These are phyloP conservation scores for Leishmania aethiopica DNA, from an alignment of 208 protist species.

Conservation along the genomic window DNA sequence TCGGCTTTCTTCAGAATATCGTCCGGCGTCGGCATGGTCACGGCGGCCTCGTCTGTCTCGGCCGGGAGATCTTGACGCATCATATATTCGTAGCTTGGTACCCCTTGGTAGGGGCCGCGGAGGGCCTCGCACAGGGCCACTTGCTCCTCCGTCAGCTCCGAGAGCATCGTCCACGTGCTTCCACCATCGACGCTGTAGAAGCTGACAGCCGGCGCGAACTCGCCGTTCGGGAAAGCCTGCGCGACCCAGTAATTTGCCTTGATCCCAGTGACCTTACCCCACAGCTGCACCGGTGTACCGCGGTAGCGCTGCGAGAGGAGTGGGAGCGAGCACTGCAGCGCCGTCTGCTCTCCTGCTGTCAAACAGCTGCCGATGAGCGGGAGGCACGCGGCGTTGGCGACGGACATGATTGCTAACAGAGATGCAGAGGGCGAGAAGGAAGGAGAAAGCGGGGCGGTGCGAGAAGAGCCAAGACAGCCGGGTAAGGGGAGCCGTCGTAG, in stretches of 20 bases:
- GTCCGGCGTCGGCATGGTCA: slow-evolving; percentile 52
- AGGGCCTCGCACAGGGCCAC: slow-evolving; percentile 79
- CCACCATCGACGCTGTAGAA: slow-evolving; percentile 89
- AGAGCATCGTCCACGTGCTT: slow-evolving; percentile 68
- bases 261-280: slow-evolving; percentile 80
- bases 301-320: slow-evolving; percentile 67
- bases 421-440: not conserved
- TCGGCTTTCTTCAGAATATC: slow-evolving; percentile 43
- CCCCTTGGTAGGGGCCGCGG: slow-evolving; percentile 81
- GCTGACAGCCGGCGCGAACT: slow-evolving; percentile 63
- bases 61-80: slow-evolving; percentile 79
- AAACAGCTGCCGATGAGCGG: slow-evolving; percentile 60
- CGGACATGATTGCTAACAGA: slow-evolving; percentile 41
- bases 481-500: too few relatives aligned
- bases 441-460: not conserved
- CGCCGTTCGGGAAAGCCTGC: slow-evolving; percentile 53
- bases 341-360: slow-evolving; percentile 65
- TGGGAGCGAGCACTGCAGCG: slow-evolving; percentile 81
- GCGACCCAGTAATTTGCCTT: slow-evolving; percentile 81
- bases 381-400: slow-evolving; percentile 61
- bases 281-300: slow-evolving; percentile 62
- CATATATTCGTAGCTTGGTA: slow-evolving; percentile 86
- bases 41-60: slow-evolving; percentile 59
- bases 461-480: not conserved
- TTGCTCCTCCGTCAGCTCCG: slow-evolving; percentile 68